phyloP scores from a whole-genome alignment of 2,329 filamentous ascomycete species.

The Helicocarpus griseus region DNA sequence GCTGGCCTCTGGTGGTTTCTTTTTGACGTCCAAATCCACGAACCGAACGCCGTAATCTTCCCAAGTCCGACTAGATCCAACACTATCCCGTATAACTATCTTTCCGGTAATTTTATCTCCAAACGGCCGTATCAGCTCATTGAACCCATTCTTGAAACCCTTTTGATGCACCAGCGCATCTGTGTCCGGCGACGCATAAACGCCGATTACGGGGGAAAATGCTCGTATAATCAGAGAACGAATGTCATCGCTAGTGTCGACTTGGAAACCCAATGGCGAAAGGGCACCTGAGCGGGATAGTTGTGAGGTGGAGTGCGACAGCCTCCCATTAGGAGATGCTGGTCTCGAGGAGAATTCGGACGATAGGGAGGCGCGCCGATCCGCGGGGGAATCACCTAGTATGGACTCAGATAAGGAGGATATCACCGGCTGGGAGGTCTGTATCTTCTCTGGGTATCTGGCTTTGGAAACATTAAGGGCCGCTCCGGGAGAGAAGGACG shows the following conservation, averaged over 20 bases:
- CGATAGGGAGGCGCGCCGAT: constrained; percentile 47
- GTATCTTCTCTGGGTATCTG: constrained; percentile 41
- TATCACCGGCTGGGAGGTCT: constrained; percentile 40
- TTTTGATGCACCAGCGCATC: constrained; percentile 72
- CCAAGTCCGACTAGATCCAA: constrained; percentile 69
- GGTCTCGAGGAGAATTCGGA: constrained; percentile 60
- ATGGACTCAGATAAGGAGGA: constrained; percentile 41
- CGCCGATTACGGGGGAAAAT: constrained; percentile 80
- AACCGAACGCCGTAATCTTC: constrained; percentile 91
- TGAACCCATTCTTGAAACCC: constrained; percentile 71
- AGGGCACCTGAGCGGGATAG: constrained; percentile 38
- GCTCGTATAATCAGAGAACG: constrained; percentile 64
- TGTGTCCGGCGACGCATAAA: constrained; percentile 79
- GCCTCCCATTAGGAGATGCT: constrained; percentile 54
- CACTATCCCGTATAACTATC: constrained; percentile 81
- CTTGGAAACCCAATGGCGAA: constrained; percentile 43
- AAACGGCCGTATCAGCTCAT: constrained; percentile 81
- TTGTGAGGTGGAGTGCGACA: constrained; percentile 44
- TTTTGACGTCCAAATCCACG: constrained; percentile 53
- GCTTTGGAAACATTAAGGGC: constrained; percentile 52
- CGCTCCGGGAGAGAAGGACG: constrained; percentile 58
- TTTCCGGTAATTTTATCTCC: constrained; percentile 82
- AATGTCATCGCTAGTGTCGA: constrained; percentile 45
- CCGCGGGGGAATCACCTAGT: constrained; percentile 49
- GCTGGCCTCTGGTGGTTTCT: constrained; percentile 24